Base-by-base conservation (phyloP, 345 rosid genomes). In the Excoecaria cochinchinensis region DNA sequence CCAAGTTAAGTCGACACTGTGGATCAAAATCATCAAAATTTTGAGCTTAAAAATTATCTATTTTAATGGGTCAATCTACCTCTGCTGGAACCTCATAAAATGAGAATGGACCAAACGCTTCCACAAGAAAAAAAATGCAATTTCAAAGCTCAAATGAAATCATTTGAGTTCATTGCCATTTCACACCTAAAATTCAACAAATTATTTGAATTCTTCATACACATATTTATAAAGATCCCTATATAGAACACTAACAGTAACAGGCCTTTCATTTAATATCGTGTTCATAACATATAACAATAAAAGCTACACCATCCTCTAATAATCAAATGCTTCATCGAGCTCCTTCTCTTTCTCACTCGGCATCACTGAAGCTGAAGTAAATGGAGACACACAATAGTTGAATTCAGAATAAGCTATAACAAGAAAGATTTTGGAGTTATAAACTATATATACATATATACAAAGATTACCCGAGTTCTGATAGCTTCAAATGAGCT, bases 401-500 rank as follows among this genome's bases (percentile, higher is more conserved):
- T 5, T 6, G 10, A 71, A 4, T 71, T n/a, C 6, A 57, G 13
- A 63, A 38, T 15, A 62, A 50, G 55, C 31, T 8, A 16, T 0
- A 1, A 4, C 0, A 8, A 14, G 40, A 4, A 2, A 10, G 4
- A 40, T 0, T 24, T 13, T 1, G 4, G 5, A 51, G 1, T 44
- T 9, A 6, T 3, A 46, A 25, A 44, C 44, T 40, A 59, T 12
- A 38, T 10, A 39, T 38, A 12, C 8, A 24, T 8, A 4, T 51
- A 24, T 10, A 0, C 1, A 31, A 31, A 31, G 40, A 73, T 38
- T 42, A 80, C 79, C 79, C 79, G 10, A 75, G 76, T 22, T 75
- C 76, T 5, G 83, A 80, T 22, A 80, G 83, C 73, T 80, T 80
- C 73, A 80, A 6, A 71, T 80, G 79, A 56, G 77, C 79, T 66